phyloP scores from a whole-genome alignment of 2,329 filamentous ascomycete genomes.

The Verticillium klebahnii region DNA sequence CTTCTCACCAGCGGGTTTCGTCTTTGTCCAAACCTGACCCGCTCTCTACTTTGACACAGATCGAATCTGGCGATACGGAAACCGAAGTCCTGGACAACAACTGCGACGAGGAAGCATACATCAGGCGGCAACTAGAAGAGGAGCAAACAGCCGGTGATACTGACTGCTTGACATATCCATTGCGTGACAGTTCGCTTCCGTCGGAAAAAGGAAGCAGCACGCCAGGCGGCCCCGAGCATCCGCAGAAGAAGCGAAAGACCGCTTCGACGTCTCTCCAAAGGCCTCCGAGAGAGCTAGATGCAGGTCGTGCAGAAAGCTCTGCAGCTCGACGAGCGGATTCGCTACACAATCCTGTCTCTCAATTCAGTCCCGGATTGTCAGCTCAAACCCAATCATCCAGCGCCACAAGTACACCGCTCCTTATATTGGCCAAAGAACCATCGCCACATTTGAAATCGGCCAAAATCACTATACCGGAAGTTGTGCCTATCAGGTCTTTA shows the following conservation, averaged over 20 bases:
- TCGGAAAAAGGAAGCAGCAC: background rate
- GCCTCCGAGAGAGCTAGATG: background rate
- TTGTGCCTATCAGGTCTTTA: background rate
- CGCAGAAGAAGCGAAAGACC: constrained; percentile 7
- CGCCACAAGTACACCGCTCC: background rate
- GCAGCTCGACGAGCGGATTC: background rate
- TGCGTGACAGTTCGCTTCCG: background rate
- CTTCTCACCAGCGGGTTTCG: constrained; percentile 18
- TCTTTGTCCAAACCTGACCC: constrained; percentile 29
- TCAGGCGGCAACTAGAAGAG: constrained; percentile 7
- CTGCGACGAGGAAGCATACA: constrained; percentile 15
- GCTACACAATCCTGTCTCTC: background rate
- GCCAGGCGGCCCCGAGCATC: background rate
- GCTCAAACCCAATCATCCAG: background rate
- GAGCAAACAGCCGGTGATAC: background rate
- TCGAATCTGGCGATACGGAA: constrained; percentile 11
- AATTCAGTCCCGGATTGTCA: background rate
- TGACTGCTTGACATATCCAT: background rate
- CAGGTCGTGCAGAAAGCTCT: background rate
- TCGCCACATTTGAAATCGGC: background rate
- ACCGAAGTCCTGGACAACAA: constrained; percentile 9
- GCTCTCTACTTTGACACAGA: background rate
- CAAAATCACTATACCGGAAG: background rate
- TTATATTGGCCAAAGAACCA: background rate
- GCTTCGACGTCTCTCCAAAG: background rate